Evolutionary conservation across 441 rosid species (phyloP), one percentile per base, ranked within the genome.

Genomic region (Pelargonium citronellum): DNA sequence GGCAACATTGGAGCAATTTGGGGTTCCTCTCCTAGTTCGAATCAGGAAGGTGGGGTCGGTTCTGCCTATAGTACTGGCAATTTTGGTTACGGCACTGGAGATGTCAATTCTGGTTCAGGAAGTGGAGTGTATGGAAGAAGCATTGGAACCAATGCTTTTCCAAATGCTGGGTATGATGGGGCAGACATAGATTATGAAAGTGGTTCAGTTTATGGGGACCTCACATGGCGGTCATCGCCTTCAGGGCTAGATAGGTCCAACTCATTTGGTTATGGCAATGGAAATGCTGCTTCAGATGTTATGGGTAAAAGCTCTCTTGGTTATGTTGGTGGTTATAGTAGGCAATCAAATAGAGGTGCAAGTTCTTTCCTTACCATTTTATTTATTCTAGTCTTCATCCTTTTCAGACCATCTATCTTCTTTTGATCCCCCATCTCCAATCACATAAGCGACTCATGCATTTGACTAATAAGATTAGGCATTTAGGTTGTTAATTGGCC

Each of bases 1-100:
- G 83, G 87, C 66, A 80, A 80, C 76, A 77, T 75, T 13, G 86
- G 87, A 63, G 80, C 82, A 71, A 79, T 79, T 74, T 80, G 92
- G 83, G 79, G 73, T 68, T 72, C 79, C 30, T 72, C 81, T 79
- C 62, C 79, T 43, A 67, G 64, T 67, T 73, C 76, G 13, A 53
- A 67, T 69, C 83, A 71, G 73, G 84, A 81, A 73, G 75, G 74
- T 61, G 78, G 67, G 75, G 79, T 75, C 41, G 80, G 82, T 67
- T 77, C 76, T 77, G 78, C 73, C 64, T 79, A 74, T 46, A 73
- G 71, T 37, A 69, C 64, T 49, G 75, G 67, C 44, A 75, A 58
- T 69, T 70, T 66, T 67, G 71, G 77, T 37, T 76, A 69, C 66
- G 78, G 78, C 37, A 63, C 72, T 46, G 77, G 71, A 67, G 84